Evolutionary conservation across 75 land plant species (phyloP), one percentile per base, ranked within the genome.

Genomic region (Pinus albicaulis): DNA sequence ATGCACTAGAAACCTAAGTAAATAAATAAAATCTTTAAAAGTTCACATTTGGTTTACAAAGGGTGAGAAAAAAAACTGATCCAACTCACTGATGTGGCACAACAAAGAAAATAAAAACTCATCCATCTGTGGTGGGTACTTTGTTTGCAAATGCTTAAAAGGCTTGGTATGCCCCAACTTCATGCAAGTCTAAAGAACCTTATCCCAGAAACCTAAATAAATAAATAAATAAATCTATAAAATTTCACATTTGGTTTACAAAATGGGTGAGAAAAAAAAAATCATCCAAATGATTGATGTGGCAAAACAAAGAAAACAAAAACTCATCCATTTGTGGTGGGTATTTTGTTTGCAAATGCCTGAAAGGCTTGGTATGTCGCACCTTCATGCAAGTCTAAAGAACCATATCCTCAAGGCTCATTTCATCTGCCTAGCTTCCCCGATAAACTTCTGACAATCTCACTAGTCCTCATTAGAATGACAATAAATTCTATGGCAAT

Each of bases 391-490:
- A 59, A 2, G 55, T 64, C 23, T 74, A 59, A 48, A 75, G 63
- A 60, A 34, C 24, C 56, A 63, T 65, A 1, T 90, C 95, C 12
- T 60, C 66, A 0, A 85, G 87, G 69, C 80, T 82, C n/a, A 89
- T 2, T 2, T 88, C 92, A 73, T 87, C 83, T 38, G 91, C 87
- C 59, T 93, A 93, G 68, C 83, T 86, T 76, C 90, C 88, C 44
- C 83, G 83, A 68, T 88, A 89, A 19, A 89, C 88, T 65, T 93
- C 91, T 44, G 86, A 73, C 12, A 90, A 56, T 76, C 86, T 86
- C 76, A 89, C 1, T 74, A 74, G 87, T 85, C 52, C 86, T 82
- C 78, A 90, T 90, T 1, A 78, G 16, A 41, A 53, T 28, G 1
- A 71, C 3, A 5, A 71, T n/a, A 71, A 71, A 71, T 71, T 71